phyloP scores from a whole-genome alignment of 2,329 filamentous ascomycete species.

The Camillea tinctor region DNA sequence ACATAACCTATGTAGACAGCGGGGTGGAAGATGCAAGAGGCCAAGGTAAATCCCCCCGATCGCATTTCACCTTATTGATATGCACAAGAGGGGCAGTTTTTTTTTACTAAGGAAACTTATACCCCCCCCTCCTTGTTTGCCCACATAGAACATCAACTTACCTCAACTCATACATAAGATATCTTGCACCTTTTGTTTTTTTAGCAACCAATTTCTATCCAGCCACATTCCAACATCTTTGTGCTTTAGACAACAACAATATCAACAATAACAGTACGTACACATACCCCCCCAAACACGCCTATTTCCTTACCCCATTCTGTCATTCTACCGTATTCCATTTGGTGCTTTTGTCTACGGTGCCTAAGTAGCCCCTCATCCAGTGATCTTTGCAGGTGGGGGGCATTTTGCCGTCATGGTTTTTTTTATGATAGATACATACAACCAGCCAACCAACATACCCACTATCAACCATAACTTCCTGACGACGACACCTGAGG shows the following conservation, averaged over 20 bases:
- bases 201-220: not conserved
- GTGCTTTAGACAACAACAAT: not conserved
- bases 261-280: not conserved
- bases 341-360: not conserved
- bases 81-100: slow-evolving; percentile 2
- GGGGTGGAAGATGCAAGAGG: not conserved
- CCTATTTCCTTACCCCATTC: not conserved
- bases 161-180: not conserved
- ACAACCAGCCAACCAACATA: no score
- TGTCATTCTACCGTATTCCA: not conserved
- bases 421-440: not conserved
- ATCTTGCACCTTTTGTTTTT: not conserved
- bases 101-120: not conserved
- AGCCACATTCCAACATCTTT: not conserved
- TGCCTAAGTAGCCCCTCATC: not conserved
- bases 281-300: not conserved
- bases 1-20: no score
- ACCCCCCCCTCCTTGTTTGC: slow-evolving; percentile 2
- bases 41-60: not conserved
- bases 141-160: not conserved
- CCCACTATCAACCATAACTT: not conserved
- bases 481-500: not conserved
- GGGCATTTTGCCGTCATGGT: slow-evolving; percentile 1
- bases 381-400: slow-evolving; percentile 1
- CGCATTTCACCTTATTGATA: not conserved